Conservation (phyloP, 805 yeast species). For the Wickerhamiella sorbophila region DNA sequence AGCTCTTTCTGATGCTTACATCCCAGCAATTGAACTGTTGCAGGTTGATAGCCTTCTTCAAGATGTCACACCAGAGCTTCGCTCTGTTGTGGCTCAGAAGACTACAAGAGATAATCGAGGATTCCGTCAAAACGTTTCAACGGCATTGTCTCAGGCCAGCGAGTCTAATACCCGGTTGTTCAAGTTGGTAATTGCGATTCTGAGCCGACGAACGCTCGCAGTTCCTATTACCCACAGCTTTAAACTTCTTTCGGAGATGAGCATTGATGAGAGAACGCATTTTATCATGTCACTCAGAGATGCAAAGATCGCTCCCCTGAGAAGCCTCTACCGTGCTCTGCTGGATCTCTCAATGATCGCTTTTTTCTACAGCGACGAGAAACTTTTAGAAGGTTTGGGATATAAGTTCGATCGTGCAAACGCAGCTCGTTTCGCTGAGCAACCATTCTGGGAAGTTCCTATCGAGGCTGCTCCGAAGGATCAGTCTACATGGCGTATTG, state of each 20-base stretch:
- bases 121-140: not conserved
- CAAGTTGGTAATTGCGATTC: conserved; percentile 11
- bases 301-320: conserved; percentile 28
- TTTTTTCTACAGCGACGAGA: conserved; percentile 3
- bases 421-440: conserved; percentile 1
- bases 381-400: conserved; percentile 4
- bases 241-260: conserved; percentile 18
- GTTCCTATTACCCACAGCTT: conserved; percentile 15
- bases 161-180: conserved; percentile 7
- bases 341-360: conserved; percentile 14
- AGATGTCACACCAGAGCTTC: not conserved
- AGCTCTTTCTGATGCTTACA: not conserved
- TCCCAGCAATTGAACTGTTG: conserved; percentile 1
- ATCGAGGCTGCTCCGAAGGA: conserved; percentile 4
- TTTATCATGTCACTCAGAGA: conserved; percentile 30
- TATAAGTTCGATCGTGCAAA: conserved; percentile 10
- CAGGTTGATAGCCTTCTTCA: not conserved
- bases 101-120: not conserved
- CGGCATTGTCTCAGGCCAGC: not conserved
- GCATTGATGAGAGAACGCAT: conserved; percentile 21
- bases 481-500: conserved; percentile 3
- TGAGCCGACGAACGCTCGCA: conserved; percentile 17
- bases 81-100: not conserved
- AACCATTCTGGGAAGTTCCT: conserved; percentile 2
- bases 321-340: conserved; percentile 27